Conservation (phyloP, 345 rosid species). For the Corchorus olitorius region DNA sequence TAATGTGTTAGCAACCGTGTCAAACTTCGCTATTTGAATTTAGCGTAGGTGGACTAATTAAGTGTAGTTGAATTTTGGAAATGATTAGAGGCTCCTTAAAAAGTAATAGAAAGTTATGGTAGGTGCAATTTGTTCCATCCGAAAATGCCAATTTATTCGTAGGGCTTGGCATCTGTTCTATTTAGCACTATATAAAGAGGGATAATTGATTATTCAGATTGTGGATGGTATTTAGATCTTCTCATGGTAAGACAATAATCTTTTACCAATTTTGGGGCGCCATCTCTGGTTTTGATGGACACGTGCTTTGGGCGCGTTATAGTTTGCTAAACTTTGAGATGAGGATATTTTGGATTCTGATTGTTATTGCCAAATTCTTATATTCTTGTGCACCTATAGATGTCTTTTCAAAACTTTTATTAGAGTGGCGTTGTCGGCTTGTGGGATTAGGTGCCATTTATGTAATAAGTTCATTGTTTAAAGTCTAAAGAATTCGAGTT, state of each 20-base stretch:
- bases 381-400: not conserved
- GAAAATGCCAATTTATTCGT: not conserved
- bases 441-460: slow-evolving; percentile 7
- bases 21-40: not conserved
- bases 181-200: not conserved
- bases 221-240: slow-evolving; percentile 1
- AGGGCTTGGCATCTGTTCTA: not conserved
- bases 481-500: not conserved
- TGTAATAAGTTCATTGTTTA: not conserved
- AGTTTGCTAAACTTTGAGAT: not conserved
- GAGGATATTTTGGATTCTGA: not conserved
- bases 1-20: not conserved
- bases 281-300: not conserved
- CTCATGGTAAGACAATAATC: not conserved
- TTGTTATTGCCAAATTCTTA: not conserved
- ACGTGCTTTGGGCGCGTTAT: not conserved
- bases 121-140: not conserved
- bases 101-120: not conserved
- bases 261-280: not conserved
- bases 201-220: not conserved
- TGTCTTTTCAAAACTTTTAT: not conserved
- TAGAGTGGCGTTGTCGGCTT: slow-evolving; percentile 3
- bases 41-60: not conserved
- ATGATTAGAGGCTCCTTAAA: not conserved
- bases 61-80: not conserved